Evolutionary conservation across 768 basidiomycete genomes (phyloP).

Genomic region (Imleria badia): DNA sequence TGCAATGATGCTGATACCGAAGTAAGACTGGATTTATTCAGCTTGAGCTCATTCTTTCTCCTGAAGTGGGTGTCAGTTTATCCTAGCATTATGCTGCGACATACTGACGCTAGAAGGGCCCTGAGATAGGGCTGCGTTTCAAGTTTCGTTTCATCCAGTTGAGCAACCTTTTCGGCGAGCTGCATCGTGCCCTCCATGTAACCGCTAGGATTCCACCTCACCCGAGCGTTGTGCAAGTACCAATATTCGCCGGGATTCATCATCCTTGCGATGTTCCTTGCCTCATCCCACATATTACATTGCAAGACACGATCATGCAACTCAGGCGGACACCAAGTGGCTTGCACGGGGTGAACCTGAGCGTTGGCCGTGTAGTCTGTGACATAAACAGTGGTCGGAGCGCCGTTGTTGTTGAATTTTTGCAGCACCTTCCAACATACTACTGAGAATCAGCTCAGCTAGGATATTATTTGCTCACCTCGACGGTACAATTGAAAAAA

Average conservation of each 20-base stretch:
- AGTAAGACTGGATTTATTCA: conserved; percentile 19
- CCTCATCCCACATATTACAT: conserved; percentile 59
- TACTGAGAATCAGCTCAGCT: not conserved
- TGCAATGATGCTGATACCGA: conserved; percentile 27
- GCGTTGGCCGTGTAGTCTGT: conserved; percentile 63
- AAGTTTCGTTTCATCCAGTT: conserved; percentile 42
- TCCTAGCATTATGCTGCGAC: not conserved
- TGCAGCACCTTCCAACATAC: conserved; percentile 45
- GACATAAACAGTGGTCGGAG: conserved; percentile 51
- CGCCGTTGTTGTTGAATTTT: conserved; percentile 38
- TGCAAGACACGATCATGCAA: conserved; percentile 48
- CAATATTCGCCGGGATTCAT: conserved; percentile 55
- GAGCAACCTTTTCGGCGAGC: conserved; percentile 41
- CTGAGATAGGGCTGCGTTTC: conserved; percentile 39
- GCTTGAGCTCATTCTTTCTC: conserved; percentile 45
- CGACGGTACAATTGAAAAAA: conserved; percentile 63
- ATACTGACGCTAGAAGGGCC: conserved; percentile 52
- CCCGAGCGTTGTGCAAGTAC: conserved; percentile 51
- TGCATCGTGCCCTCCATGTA: conserved; percentile 55
- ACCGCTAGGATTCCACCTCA: conserved; percentile 38
- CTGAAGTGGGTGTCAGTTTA: conserved; percentile 31
- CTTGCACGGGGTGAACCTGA: conserved; percentile 32
- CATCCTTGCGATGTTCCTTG: conserved; percentile 38
- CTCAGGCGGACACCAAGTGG: conserved; percentile 47
- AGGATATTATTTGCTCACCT: conserved; percentile 39